Conservation (phyloP, 257 asterid species). For the Solanum appendiculatum region DNA sequence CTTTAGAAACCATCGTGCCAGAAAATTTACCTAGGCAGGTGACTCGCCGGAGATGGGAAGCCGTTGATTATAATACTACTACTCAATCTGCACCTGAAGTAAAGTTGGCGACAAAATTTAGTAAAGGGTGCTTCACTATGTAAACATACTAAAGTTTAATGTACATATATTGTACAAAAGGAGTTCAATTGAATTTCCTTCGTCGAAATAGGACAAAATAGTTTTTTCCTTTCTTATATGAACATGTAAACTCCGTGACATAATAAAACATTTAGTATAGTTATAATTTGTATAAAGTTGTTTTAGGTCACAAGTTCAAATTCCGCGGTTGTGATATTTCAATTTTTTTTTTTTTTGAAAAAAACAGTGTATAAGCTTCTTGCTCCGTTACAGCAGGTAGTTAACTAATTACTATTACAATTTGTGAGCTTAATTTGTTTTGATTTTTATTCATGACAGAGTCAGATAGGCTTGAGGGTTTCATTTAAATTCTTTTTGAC, state of each 20-base stretch:
- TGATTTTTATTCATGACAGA: too few relatives aligned
- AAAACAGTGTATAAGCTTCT: too few relatives aligned
- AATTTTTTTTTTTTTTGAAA: too few relatives aligned
- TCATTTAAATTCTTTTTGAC: too few relatives aligned
- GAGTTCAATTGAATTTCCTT: background rate
- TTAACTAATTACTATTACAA: too few relatives aligned
- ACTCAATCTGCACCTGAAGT: constrained; percentile 28
- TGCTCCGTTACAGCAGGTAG: too few relatives aligned
- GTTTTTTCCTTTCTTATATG: background rate
- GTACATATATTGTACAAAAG: background rate
- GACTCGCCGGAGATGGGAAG: constrained; percentile 53
- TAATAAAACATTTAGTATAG: background rate
- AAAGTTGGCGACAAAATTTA: background rate
- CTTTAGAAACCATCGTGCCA: constrained; percentile 78
- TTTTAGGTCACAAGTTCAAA: background rate
- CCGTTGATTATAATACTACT: constrained; percentile 14
- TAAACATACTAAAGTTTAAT: background rate
- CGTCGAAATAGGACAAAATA: background rate
- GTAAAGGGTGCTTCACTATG: constrained; percentile 8
- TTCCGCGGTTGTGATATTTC: background rate
- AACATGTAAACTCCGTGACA: background rate
- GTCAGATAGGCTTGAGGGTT: too few relatives aligned
- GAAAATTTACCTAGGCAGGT: constrained; percentile 74
- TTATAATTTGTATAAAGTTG: background rate
- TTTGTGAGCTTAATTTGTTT: too few relatives aligned